Percentiles rank a stretch among this genome's conserved stretches.
These are phyloP conservation scores for Colletotrichum musicola DNA, from an alignment of 2,329 filamentous ascomycete species.

Conservation along the genomic window DNA sequence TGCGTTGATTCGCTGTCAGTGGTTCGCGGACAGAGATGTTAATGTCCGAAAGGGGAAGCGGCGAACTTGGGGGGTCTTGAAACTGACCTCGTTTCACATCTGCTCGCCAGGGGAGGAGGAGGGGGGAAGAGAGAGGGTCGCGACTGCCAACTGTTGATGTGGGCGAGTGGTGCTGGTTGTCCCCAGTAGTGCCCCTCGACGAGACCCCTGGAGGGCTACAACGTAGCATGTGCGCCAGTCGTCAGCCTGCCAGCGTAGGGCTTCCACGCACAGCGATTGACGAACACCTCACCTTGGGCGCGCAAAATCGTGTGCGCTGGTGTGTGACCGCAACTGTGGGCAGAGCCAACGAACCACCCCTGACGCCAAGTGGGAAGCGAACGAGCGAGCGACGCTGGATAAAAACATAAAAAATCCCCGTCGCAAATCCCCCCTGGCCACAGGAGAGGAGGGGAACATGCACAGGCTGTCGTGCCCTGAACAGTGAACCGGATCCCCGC, in stretches of 20 bases:
- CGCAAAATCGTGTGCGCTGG: not conserved
- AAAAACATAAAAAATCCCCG: constrained; percentile 17
- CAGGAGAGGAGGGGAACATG: not conserved
- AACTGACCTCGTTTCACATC: constrained; percentile 36
- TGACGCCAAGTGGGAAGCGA: constrained; percentile 27
- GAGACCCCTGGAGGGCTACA: constrained; percentile 22
- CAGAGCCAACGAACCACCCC: constrained; percentile 10
- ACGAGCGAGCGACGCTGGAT: not conserved
- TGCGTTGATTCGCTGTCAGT: constrained; percentile 35
- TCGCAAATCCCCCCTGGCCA: constrained; percentile 13
- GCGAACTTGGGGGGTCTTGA: constrained; percentile 31
- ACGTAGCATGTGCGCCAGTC: constrained; percentile 32
- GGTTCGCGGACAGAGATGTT: constrained; percentile 12
- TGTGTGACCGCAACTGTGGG: not conserved
- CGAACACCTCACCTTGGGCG: constrained; percentile 1
- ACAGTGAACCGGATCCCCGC: constrained; percentile 17
- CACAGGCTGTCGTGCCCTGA: constrained; percentile 16
- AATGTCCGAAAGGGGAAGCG: constrained; percentile 38
- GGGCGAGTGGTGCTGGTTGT: not conserved
- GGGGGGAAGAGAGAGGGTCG: too few species aligned
- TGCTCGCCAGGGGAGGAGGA: not conserved
- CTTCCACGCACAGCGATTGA: constrained; percentile 16
- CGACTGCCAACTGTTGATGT: too few species aligned
- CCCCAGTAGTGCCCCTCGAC: not conserved
- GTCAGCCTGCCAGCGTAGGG: constrained; percentile 3